Evolutionary conservation across 225 moss, liverwort and hornwort genomes (phyloP).

Genomic region (Pseudisothecium myosuroides): DNA sequence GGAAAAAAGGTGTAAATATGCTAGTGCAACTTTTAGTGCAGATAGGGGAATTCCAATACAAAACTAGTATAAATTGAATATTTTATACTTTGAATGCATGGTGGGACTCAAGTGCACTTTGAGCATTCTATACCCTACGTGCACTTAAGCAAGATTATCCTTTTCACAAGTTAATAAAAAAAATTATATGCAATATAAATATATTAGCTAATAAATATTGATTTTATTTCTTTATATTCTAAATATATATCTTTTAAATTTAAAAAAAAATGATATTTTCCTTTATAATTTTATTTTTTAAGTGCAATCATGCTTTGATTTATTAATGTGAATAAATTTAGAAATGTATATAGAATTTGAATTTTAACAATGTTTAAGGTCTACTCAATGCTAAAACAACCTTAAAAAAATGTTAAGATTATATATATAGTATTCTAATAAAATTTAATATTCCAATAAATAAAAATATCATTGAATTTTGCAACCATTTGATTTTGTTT

Average conservation of each 20-base stretch:
- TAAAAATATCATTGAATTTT: not conserved
- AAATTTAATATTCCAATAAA: not conserved
- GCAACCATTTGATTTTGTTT: not conserved
- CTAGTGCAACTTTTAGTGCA: not conserved
- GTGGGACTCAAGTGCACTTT: no score
- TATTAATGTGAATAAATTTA: not conserved
- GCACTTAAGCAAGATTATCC: no score
- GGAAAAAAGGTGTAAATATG: not conserved
- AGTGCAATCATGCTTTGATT: not conserved
- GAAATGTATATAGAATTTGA: not conserved
- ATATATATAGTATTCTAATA: not conserved
- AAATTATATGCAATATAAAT: not conserved
- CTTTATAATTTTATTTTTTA: not conserved
- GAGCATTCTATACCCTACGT: no score
- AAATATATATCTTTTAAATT: not conserved
- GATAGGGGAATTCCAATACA: not conserved
- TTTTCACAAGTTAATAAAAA: not conserved
- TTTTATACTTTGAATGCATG: fast-evolving
- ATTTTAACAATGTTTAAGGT: not conserved
- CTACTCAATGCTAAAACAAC: no score
- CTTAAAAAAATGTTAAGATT: not conserved
- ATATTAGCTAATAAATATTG: no score
- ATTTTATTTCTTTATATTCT: no score
- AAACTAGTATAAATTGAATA: not conserved
- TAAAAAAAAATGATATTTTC: fast-evolving